Base-by-base conservation (phyloP, 345 rosid genomes). In the Bretschneidera sinensis region DNA sequence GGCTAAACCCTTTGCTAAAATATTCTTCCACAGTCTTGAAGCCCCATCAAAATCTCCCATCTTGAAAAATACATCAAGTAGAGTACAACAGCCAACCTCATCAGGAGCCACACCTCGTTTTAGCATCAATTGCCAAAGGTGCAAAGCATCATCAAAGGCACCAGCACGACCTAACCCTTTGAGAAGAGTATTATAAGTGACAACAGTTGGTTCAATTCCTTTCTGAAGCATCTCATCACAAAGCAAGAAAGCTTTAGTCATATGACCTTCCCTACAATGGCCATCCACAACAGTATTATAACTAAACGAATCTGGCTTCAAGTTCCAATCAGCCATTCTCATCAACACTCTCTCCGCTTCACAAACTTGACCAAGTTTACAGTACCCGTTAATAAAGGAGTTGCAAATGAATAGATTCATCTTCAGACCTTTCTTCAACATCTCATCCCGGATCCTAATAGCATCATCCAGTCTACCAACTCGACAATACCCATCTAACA, bases 281-380 rank as follows among this genome's bases (percentile, higher is more conserved):
- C 98, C 98, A 54, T 87, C 86, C 60, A 89, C 71, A 52, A 92
- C 86, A 51, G 91, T 85, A 67, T 85, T 80, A 66, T 78, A 92
- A 56, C 85, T 81, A 66, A 75, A 82, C 11, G 81, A 78, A 80
- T 92, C 92, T 6, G 96, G 92, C 63, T 68, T 79, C 65, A 89
- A 51, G 67, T 70, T 63, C 95, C 90, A 85, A n/a, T 68, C 68
- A 19, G 54, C 61, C 89, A 89, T 79, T 61, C 45, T 39, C 4
- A 20, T 49, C 16, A 85, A 51, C 45, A 85, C 55, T 39, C 24
- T 52, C 68, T 81, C 78, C 2, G 95, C 95, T 67, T 83, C 64
- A 2, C 39, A 18, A 60, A 83, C 56, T 48, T 73, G 81, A 53
- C 86, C 86, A 55, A 68, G 69, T 71, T 92, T 85, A 77, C 97